Base-by-base conservation (phyloP, 176 grass and related monocot species). In the Guadua angustifolia region DNA sequence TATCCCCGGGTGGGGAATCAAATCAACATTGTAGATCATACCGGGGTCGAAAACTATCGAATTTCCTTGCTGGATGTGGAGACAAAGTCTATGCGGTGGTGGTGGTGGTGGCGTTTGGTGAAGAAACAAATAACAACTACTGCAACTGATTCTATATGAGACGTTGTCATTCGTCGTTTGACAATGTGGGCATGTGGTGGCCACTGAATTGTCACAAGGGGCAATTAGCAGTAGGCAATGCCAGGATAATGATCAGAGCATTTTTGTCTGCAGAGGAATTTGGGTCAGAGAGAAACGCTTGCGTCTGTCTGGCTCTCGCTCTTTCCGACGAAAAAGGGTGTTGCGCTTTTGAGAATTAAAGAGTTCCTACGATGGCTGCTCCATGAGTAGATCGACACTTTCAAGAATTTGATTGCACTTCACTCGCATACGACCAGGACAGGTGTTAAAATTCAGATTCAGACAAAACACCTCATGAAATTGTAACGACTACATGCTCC, bases 401-500 rank as follows among this genome's bases (percentile, higher is more conserved):
- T 59, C 19, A 19, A 22, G 26, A 17, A 24, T 58, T 58, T 24
- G 9, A 24, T 0, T 16, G 75, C 24, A 69, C 3, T 47, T 77
- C 55, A 71, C 57, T 36, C n/a, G 45, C 2, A 56, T 76, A 46
- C 22, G 29, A 46, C 65, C 19, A 38, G 24, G 55, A 82, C 36
- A 71, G 9, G 21, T 67, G 74, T 71, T 55, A 38, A 52, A 66
- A 65, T 50, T 64, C 43, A 19, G 59, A 21, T 65, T 62, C 13
- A 75, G 42, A 51, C 43, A 74, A 18, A 65, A 64, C 35, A 62
- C 44, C 58, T 13, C 55, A 5, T 39, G 53, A 79, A 81, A 49
- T 14, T 18, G 63, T 71, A 75, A 42, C 60, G 14, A 36, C 14
- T 46, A 67, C 47, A 90, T 62, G 84, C 73, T 86, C 21, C 50